phyloP scores from a whole-genome alignment of 2,329 filamentous ascomycete genomes.

The Sclerotinia glacialis region DNA sequence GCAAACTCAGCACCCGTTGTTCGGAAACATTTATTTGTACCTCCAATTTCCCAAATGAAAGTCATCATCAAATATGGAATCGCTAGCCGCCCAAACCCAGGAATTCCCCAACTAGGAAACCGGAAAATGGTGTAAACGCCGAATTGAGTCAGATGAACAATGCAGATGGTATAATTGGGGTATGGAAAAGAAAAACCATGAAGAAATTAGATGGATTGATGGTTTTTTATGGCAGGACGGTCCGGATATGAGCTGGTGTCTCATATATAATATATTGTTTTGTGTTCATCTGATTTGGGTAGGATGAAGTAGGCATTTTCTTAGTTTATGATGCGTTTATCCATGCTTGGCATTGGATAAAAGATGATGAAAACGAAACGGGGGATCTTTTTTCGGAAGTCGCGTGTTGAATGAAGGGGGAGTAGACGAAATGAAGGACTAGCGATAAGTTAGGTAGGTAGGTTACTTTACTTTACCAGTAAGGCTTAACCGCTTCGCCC shows the following conservation, averaged over 20 bases:
- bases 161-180: constrained; percentile 1
- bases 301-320: not conserved
- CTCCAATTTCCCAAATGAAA: constrained; percentile 24
- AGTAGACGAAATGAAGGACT: not conserved
- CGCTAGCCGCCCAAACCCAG: constrained; percentile 12
- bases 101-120: not conserved
- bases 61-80: constrained; percentile 4
- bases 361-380: not conserved
- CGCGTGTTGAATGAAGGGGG: not conserved
- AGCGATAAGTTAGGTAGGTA: too few relatives aligned
- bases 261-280: constrained; percentile 14
- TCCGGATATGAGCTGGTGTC: constrained; percentile 21
- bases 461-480: not conserved
- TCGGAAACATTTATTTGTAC: constrained; percentile 6
- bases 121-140: not conserved
- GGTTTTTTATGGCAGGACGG: constrained; percentile 23
- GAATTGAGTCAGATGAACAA: constrained; percentile 15
- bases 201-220: constrained; percentile 12
- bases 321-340: constrained; percentile 13
- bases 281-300: constrained; percentile 17
- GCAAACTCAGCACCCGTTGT: not conserved
- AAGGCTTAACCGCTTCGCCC: constrained; percentile 2
- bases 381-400: not conserved
- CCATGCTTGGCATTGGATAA: constrained; percentile 13
- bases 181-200: constrained; percentile 5